Base-by-base conservation (phyloP, 345 rosid genomes). In the Eucalyptus cladocalyx region DNA sequence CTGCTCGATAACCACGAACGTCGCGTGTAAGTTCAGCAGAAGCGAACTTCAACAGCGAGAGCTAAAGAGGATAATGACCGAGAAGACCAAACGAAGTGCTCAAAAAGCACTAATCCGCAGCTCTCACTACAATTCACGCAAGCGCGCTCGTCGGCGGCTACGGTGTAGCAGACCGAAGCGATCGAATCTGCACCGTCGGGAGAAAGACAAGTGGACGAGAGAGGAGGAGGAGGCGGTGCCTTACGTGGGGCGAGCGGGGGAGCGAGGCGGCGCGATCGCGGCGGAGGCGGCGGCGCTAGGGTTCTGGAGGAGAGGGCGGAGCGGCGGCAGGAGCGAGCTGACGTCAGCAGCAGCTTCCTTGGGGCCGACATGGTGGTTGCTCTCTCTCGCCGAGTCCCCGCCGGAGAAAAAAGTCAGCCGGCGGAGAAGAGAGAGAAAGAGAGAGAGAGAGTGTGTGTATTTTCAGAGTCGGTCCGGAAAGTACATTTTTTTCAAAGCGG, bases 291-390 rank as follows among this genome's bases (percentile, higher is more conserved):
- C 28, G 62, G 62, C 43, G 87, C 87, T 7, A 92, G 91, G 89
- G 91, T n/a, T 90, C 92, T 94, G 87, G 92, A 80, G 58, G 88
- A 86, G 65, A 89, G 43, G 54, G 90, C 86, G 34, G 90, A 34
- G 60, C 95, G 56, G 54, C 56, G 92, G 91, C 93, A 91, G 53
- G 89, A 40, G 30, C 94, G 93, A 58, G 92, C 90, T 80, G 93
- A 86, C 89, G 91, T 92, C 76, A 90, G 87, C 67, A 90, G 87
- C 53, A 96, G 88, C 89, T 95, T 89, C 83, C 91, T 87, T 6
- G 92, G 80, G 88, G 90, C 86, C 86, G 94, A 92, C 98, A 96
- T 96, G 28, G 86, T 11, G 11, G 26, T 8, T 53, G 62, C 13
- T 5, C 17, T 1, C 16, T 12, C 83, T 21, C 83, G 83, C 30